Percentiles rank a stretch among this genome's conserved stretches.
phyloP scores from a whole-genome alignment of 441 rosid genomes.

The Adansonia rubrostipa region DNA sequence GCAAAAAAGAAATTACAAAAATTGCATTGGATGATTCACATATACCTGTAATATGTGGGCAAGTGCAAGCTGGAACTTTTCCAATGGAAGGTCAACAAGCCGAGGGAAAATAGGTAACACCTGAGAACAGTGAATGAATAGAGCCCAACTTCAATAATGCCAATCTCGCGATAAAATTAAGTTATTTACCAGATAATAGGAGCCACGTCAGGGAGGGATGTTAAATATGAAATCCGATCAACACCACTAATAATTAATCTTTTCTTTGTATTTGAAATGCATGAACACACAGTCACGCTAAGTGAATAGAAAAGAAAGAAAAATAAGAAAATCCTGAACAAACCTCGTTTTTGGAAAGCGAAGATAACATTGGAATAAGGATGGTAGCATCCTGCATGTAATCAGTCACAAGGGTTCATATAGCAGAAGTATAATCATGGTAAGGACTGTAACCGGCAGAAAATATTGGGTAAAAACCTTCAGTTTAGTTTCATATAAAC shows the following conservation, averaged over 20 bases:
- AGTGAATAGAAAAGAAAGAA: not conserved
- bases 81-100: conserved; percentile 87
- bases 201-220: not conserved
- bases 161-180: not conserved
- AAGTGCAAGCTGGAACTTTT: conserved; percentile 96
- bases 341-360: conserved; percentile 96
- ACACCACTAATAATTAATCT: not conserved
- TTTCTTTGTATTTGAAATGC: conserved; percentile 10
- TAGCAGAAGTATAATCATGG: not conserved
- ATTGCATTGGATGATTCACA: conserved; percentile 19
- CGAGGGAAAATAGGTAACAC: conserved; percentile 96
- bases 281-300: not conserved
- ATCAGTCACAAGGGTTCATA: conserved; percentile 28
- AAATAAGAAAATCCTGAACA: conserved; percentile 26
- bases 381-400: conserved; percentile 89
- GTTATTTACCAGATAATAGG: not conserved
- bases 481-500: conserved; percentile 90
- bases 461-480: conserved; percentile 56
- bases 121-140: conserved; percentile 48
- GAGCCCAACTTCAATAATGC: conserved; percentile 1
- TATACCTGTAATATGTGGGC: conserved; percentile 96
- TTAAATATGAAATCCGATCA: not conserved
- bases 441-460: conserved; percentile 9
- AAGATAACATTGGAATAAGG: conserved; percentile 94
- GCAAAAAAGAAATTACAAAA: not conserved